A percentile compares a stretch with the other conserved stretches of the same genome.
These are phyloP conservation scores for Otatea glauca DNA, from an alignment of 176 grass and related monocot genomes.

Conservation along the genomic window DNA sequence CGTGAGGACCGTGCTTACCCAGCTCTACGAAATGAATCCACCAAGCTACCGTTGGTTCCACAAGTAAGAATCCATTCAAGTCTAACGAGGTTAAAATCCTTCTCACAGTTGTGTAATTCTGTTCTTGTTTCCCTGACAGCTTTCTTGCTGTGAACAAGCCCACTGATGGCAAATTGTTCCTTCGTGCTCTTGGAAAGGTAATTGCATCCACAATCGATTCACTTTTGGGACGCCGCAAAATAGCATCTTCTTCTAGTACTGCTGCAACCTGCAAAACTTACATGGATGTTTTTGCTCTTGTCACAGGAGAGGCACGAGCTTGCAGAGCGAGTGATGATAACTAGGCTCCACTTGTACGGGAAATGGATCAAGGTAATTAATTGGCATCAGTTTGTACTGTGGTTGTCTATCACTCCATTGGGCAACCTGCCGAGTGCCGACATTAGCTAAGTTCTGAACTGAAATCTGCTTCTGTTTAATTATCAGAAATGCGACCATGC, in stretches of 20 bases:
- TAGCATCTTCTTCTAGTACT: not conserved
- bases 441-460: not conserved
- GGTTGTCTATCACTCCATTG: not conserved
- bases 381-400: not conserved
- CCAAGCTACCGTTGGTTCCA: constrained; percentile 90
- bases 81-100: not conserved
- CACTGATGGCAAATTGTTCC: constrained; percentile 74
- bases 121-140: constrained; percentile 37
- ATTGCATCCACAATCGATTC: not conserved
- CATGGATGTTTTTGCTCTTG: not conserved
- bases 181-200: constrained; percentile 81
- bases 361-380: constrained; percentile 80
- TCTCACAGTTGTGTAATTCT: not conserved
- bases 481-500: constrained; percentile 54
- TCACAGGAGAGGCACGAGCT: constrained; percentile 86
- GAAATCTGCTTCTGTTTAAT: not conserved
- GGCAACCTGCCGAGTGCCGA: not conserved
- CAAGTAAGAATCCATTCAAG: constrained; percentile 52
- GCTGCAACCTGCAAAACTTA: not conserved
- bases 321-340: constrained; percentile 90
- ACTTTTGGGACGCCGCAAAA: not conserved
- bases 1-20: constrained; percentile 77
- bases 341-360: constrained; percentile 82
- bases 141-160: constrained; percentile 82
- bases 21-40: constrained; percentile 98